These are phyloP conservation scores for Wickerhamomyces bovis DNA, from an alignment of 805 yeast species.

Conservation along the genomic window DNA sequence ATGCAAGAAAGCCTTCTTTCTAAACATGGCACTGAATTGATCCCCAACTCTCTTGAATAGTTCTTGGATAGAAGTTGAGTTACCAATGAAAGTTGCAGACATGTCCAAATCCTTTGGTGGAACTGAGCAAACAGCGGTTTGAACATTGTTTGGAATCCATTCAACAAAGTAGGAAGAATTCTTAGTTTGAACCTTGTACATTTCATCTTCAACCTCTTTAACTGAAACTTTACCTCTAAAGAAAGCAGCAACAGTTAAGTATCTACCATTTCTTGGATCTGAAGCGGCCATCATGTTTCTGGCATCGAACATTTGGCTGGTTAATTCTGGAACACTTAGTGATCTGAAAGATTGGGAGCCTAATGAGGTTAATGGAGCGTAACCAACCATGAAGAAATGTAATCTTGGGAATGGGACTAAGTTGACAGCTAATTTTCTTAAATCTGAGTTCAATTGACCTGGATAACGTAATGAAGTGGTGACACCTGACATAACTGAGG, in stretches of 20 bases:
- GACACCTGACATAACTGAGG: slow-evolving; percentile 96
- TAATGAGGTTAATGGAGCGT: slow-evolving; percentile 92
- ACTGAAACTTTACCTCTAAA: slow-evolving; percentile 99
- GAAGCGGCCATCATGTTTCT: slow-evolving; percentile 99
- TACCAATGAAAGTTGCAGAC: slow-evolving; percentile 92
- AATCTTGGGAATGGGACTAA: slow-evolving; percentile 99
- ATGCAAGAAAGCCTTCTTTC: slow-evolving; percentile 98
- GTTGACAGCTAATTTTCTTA: slow-evolving; percentile 97
- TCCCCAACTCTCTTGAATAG: slow-evolving; percentile 97
- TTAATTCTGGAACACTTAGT: slow-evolving; percentile 89
- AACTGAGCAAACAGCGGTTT: slow-evolving; percentile 97
- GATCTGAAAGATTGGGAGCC: slow-evolving; percentile 93
- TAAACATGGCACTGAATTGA: slow-evolving; percentile 96
- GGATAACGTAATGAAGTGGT: slow-evolving; percentile 97
- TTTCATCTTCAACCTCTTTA: slow-evolving; percentile 95
- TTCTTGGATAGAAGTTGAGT: slow-evolving; percentile 96
- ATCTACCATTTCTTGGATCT: slow-evolving; percentile 94
- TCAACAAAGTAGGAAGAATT: slow-evolving; percentile 96
- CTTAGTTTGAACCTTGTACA: slow-evolving; percentile 87
- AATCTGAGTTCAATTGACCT: slow-evolving; percentile 94
- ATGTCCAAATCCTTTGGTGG: slow-evolving; percentile 85
- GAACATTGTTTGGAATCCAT: slow-evolving; percentile 99
- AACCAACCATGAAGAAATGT: slow-evolving; percentile 97
- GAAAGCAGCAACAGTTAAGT: slow-evolving; percentile 96
- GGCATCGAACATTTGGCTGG: slow-evolving; percentile 97